Conservation (phyloP, 768 basidiomycete genomes). For the Termitomyces sp. region DNA sequence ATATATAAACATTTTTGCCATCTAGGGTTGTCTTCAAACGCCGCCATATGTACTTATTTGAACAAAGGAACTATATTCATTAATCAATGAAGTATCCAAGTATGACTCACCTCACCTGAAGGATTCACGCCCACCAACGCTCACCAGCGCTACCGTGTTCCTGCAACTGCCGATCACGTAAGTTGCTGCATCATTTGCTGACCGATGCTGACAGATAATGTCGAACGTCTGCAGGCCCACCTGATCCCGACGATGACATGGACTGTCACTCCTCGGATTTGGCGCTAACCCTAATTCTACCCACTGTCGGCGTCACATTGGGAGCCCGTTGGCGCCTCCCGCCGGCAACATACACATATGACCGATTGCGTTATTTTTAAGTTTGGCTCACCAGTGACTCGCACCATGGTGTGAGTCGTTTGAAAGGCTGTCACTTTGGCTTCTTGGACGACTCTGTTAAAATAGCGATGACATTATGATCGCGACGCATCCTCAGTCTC, state of each 20-base stretch:
- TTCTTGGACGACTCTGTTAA: not conserved
- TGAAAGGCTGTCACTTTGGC: not conserved
- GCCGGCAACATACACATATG: not conserved
- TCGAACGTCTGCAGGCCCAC: constrained; percentile 1
- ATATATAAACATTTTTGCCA: too few relatives aligned
- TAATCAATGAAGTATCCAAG: too few relatives aligned
- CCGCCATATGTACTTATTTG: not conserved
- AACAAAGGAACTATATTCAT: not conserved
- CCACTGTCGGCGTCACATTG: constrained; percentile 4
- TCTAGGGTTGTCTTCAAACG: not conserved
- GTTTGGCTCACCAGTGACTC: not conserved
- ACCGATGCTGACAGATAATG: constrained; percentile 8
- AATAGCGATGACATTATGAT: constrained; percentile 1
- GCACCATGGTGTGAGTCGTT: not conserved
- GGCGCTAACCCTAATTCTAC: constrained; percentile 9
- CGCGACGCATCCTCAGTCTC: not conserved
- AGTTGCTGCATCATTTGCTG: too few relatives aligned
- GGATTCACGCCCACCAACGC: not conserved
- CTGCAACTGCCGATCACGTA: not conserved
- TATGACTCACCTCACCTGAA: not conserved
- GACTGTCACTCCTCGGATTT: not conserved
- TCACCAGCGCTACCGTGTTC: not conserved
- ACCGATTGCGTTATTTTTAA: constrained; percentile 3
- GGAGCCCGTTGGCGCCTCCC: constrained; percentile 4
- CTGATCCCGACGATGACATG: constrained; percentile 5